phyloP scores from a whole-genome alignment of 768 basidiomycete genomes.

The Lactarius sp. region DNA sequence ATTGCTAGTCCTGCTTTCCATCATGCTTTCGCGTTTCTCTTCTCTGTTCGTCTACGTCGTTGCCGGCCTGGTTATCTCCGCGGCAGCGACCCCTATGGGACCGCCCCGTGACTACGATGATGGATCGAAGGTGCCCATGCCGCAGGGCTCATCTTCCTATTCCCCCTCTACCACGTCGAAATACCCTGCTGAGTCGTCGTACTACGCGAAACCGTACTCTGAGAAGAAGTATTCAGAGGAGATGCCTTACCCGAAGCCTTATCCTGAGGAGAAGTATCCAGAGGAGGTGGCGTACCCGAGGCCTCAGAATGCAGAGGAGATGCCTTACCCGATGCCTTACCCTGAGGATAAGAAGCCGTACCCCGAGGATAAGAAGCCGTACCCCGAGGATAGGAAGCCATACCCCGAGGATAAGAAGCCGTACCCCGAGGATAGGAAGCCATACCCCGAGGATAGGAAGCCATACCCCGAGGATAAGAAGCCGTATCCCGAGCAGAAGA shows the following conservation, averaged over 20 bases:
- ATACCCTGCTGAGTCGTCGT: background rate
- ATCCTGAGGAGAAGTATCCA: background rate
- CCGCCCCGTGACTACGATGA: background rate
- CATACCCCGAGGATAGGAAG: background rate
- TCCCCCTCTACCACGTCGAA: background rate
- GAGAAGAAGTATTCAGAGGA: background rate
- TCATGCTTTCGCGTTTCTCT: slow-evolving; percentile 23
- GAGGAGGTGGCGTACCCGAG: background rate
- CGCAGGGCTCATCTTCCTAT: slow-evolving; percentile 4
- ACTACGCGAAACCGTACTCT: background rate
- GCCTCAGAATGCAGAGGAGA: background rate
- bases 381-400: background rate
- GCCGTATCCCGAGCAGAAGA: background rate
- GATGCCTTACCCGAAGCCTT: background rate
- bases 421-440: background rate
- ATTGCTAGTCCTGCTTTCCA: slow-evolving; percentile 15
- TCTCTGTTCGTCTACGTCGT: slow-evolving; percentile 16
- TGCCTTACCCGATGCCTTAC: background rate
- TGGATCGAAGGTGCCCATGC: background rate
- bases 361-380: background rate
- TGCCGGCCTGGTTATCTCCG: slow-evolving; percentile 18
- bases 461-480: background rate
- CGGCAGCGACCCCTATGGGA: slow-evolving; percentile 15
- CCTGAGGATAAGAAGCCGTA: background rate
- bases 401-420: background rate